A percentile compares a stretch with the other conserved stretches of the same genome.
phyloP scores from a whole-genome alignment of 2,329 filamentous ascomycete species.

The Apiospora koreana region DNA sequence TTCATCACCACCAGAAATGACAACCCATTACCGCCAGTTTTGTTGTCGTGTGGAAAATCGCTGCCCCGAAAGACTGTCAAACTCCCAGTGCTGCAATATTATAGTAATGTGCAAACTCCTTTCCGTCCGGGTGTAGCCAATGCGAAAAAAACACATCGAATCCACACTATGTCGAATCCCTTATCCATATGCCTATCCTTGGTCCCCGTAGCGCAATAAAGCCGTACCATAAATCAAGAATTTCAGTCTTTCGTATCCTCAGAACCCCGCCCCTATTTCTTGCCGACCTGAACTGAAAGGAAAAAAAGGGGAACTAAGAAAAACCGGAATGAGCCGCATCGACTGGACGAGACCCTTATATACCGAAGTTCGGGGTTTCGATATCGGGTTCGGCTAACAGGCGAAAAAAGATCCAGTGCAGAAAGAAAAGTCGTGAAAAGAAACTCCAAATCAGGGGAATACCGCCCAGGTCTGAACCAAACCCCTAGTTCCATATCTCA shows the following conservation, averaged over 20 bases:
- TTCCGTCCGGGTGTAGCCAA: slow-evolving; percentile 5
- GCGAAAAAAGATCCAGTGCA: not conserved
- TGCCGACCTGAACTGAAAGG: not conserved
- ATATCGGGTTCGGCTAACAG: not conserved
- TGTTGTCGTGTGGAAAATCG: slow-evolving; percentile 19
- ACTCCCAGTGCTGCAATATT: slow-evolving; percentile 8
- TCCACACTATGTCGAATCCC: slow-evolving; percentile 1
- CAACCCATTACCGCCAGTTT: slow-evolving; percentile 11
- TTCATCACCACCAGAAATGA: not conserved
- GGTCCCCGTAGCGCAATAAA: not conserved
- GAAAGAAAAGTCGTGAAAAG: not conserved
- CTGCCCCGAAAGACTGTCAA: not conserved
- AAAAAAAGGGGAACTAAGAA: not conserved
- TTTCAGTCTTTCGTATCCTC: slow-evolving; percentile 1
- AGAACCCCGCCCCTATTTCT: not conserved
- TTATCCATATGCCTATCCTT: slow-evolving; percentile 3
- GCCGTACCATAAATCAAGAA: not conserved
- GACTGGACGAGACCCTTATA: not conserved
- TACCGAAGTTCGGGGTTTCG: not conserved
- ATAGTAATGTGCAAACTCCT: slow-evolving; percentile 3
- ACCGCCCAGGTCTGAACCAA: slow-evolving; percentile 5
- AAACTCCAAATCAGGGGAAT: slow-evolving; percentile 11
- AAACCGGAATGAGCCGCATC: not conserved
- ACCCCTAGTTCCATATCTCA: slow-evolving; percentile 6
- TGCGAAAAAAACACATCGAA: slow-evolving; percentile 1